phyloP scores from a whole-genome alignment of 805 yeast genomes.

The Pichia californica region DNA sequence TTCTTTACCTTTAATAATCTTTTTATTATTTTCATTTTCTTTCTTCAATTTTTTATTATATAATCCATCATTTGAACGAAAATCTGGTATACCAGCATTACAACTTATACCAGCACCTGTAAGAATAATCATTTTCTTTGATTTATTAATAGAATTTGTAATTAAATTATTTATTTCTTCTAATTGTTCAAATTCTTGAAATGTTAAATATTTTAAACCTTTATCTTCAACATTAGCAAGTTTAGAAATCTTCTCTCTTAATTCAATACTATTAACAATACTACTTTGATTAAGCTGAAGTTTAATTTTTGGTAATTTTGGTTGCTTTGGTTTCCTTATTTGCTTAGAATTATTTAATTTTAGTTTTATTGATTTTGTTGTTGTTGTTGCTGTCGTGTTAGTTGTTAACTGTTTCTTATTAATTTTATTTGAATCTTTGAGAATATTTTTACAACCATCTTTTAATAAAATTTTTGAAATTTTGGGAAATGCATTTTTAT shows the following conservation, averaged over 20 bases:
- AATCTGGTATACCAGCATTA: conserved; percentile 96
- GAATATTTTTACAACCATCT: background rate
- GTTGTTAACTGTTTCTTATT: background rate
- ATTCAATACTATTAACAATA: background rate
- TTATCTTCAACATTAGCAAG: background rate
- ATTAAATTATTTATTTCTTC: conserved; percentile 22
- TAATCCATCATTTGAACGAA: conserved; percentile 77
- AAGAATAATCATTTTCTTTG: conserved; percentile 55
- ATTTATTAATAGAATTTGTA: conserved; percentile 36
- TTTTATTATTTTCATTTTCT: conserved; percentile 60
- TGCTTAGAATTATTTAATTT: too few relatives aligned
- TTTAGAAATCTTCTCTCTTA: conserved; percentile 4
- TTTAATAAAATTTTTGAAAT: background rate
- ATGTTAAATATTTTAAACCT: conserved; percentile 6
- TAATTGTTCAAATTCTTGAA: conserved; percentile 2
- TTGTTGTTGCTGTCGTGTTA: too few relatives aligned
- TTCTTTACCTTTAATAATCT: conserved; percentile 76
- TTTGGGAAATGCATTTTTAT: too few relatives aligned
- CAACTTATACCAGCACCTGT: conserved; percentile 98
- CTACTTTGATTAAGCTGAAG: background rate
- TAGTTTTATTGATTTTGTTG: too few relatives aligned
- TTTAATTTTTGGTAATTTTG: background rate
- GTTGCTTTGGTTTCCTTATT: background rate
- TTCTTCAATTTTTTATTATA: conserved; percentile 43
- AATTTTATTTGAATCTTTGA: background rate